These are phyloP conservation scores for Sabuloglossum arenarium DNA, from an alignment of 495 filamentous ascomycete genomes.

Conservation along the genomic window DNA sequence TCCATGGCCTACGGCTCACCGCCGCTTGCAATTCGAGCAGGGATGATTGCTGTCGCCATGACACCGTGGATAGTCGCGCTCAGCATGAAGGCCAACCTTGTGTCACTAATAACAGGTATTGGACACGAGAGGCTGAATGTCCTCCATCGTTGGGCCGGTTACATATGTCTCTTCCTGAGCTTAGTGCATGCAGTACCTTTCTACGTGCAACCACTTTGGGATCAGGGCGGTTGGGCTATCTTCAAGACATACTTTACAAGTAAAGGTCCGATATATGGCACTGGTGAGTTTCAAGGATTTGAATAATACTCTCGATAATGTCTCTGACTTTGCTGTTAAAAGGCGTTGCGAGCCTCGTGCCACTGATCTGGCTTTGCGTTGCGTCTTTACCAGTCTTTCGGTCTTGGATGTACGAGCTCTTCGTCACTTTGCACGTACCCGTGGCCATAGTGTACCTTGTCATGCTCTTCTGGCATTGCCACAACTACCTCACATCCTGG, in stretches of 20 bases:
- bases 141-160: constrained; percentile 83
- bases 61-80: constrained; percentile 83
- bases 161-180: constrained; percentile 63
- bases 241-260: constrained; percentile 44
- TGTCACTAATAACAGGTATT: constrained; percentile 72
- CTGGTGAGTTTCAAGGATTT: constrained; percentile 21
- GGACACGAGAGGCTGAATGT: constrained; percentile 85
- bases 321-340: background rate
- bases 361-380: constrained; percentile 59
- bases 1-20: constrained; percentile 72
- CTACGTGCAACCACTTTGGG: constrained; percentile 72
- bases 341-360: constrained; percentile 65
- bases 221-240: constrained; percentile 43
- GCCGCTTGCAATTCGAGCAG: constrained; percentile 69
- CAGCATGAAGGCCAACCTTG: constrained; percentile 77
- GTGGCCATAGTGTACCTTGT: constrained; percentile 61
- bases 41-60: constrained; percentile 88
- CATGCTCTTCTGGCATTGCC: constrained; percentile 88
- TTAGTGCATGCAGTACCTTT: constrained; percentile 75
- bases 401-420: constrained; percentile 55
- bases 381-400: constrained; percentile 57
- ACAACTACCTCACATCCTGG: constrained; percentile 85
- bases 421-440: constrained; percentile 62
- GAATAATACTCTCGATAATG: background rate
- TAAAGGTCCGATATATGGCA: constrained; percentile 61